Evolutionary conservation across 495 filamentous ascomycete genomes (phyloP).

Genomic region (Chaetomium cochliodes): DNA sequence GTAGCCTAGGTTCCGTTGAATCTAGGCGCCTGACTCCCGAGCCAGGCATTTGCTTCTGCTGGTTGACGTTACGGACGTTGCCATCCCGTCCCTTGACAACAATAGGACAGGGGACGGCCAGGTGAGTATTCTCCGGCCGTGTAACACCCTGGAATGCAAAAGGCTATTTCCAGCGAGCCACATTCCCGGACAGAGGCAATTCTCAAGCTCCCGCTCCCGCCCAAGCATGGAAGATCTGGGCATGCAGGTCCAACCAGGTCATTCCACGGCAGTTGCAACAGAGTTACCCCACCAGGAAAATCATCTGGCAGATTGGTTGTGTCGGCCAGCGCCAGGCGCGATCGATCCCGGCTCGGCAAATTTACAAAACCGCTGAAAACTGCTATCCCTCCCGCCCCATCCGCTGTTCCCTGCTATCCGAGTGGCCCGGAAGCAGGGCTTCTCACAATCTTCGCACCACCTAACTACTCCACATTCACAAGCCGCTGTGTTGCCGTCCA

Average conservation of each 20-base stretch:
- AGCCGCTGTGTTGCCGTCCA: not conserved
- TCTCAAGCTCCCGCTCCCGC: constrained; percentile 4
- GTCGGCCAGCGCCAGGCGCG: constrained; percentile 12
- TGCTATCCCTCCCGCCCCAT: constrained; percentile 17
- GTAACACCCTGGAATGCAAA: not conserved
- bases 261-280: constrained; percentile 4
- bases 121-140: not conserved
- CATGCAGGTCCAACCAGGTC: constrained; percentile 26
- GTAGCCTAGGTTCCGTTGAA: too few species aligned
- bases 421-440: constrained; percentile 31
- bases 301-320: constrained; percentile 1
- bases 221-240: constrained; percentile 23
- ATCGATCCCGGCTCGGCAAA: constrained; percentile 33
- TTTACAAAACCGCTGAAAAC: constrained; percentile 27
- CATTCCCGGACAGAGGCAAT: not conserved
- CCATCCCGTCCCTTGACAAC: too few species aligned
- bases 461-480: constrained; percentile 7
- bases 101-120: not conserved
- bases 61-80: too few species aligned
- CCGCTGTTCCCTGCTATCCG: constrained; percentile 26
- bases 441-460: constrained; percentile 18
- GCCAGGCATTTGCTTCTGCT: too few species aligned
- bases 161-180: not conserved
- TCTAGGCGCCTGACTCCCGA: too few species aligned
- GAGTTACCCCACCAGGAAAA: constrained; percentile 10